These are phyloP conservation scores for Phyllosticta paracitricarpa DNA, from an alignment of 2,329 filamentous ascomycete genomes.

Conservation along the genomic window DNA sequence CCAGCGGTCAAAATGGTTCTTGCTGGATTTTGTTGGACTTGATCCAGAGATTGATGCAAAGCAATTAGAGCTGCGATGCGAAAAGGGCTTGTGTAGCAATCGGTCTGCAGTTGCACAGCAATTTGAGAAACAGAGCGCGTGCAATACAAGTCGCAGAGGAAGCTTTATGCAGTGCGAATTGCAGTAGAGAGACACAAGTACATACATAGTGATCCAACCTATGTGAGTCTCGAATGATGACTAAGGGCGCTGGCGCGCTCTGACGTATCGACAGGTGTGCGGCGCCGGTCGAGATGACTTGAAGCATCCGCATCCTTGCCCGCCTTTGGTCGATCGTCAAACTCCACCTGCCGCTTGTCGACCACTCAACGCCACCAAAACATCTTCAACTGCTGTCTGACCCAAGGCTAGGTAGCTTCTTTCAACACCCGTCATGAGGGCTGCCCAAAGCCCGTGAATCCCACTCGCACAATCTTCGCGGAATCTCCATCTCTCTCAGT, in stretches of 20 bases:
- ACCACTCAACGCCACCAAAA: not conserved
- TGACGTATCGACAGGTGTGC: not conserved
- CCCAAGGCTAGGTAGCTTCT: not conserved
- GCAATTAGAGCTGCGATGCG: too few species aligned
- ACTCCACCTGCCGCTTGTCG: not conserved
- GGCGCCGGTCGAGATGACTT: not conserved
- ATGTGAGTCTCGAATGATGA: not conserved
- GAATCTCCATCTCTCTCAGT: not conserved
- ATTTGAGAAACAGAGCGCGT: too few species aligned
- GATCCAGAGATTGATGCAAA: too few species aligned
- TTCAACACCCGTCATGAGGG: not conserved
- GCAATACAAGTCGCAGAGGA: too few species aligned
- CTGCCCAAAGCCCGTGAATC: not conserved
- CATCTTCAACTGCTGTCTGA: not conserved
- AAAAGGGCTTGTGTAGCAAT: too few species aligned
- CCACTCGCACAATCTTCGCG: not conserved
- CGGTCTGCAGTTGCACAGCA: too few species aligned
- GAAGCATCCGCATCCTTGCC: not conserved
- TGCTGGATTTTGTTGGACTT: too few species aligned
- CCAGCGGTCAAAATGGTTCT: too few species aligned
- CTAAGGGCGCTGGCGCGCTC: not conserved
- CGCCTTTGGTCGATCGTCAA: not conserved
- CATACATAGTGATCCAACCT: not conserved
- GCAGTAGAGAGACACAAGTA: too few species aligned
- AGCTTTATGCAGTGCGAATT: too few species aligned